A percentile compares a stretch with the other conserved stretches of the same genome.
These are phyloP conservation scores for Leccinum disarticulatum DNA, from an alignment of 768 basidiomycete genomes.

Conservation along the genomic window DNA sequence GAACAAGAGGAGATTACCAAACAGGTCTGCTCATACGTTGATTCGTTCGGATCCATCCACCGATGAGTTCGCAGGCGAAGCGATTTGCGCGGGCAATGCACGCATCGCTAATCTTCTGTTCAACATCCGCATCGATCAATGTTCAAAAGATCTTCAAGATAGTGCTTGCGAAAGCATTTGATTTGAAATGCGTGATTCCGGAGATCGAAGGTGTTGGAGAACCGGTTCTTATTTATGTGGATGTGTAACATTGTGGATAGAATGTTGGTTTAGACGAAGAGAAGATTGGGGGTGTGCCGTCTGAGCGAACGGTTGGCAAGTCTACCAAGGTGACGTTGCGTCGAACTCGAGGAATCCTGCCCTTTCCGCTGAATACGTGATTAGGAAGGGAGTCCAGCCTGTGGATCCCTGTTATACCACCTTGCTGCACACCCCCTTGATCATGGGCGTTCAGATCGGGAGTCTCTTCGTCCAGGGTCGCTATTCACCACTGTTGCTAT, in stretches of 20 bases:
- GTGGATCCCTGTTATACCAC: conserved; percentile 22
- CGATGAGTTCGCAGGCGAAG: conserved; percentile 64
- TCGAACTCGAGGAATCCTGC: conserved; percentile 18
- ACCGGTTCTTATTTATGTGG: conserved; percentile 92
- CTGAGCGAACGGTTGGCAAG: conserved; percentile 13
- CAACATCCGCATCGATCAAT: conserved; percentile 97
- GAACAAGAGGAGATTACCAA: conserved; percentile 99
- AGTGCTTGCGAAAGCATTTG: conserved; percentile 94
- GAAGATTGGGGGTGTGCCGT: conserved; percentile 15
- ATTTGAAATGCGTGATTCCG: conserved; percentile 97
- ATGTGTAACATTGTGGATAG: conserved; percentile 41
- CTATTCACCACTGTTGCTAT: conserved; percentile 25
- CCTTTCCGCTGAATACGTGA: conserved; percentile 19
- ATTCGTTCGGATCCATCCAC: conserved; percentile 5
- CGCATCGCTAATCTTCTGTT: conserved; percentile 98
- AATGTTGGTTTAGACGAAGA: conserved; percentile 20
- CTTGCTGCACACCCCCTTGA: conserved; percentile 9
- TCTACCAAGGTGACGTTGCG: conserved; percentile 32
- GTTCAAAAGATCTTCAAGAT: conserved; percentile 99
- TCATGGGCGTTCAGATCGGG: conserved; percentile 20
- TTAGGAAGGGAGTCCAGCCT: conserved; percentile 16
- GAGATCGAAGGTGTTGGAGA: conserved; percentile 98
- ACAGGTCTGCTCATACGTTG: conserved; percentile 56
- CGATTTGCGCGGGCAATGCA: conserved; percentile 99
- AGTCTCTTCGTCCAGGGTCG: conserved; percentile 18